These are phyloP conservation scores for Xylaria palmicola DNA, from an alignment of 495 filamentous ascomycete species.

Conservation along the genomic window DNA sequence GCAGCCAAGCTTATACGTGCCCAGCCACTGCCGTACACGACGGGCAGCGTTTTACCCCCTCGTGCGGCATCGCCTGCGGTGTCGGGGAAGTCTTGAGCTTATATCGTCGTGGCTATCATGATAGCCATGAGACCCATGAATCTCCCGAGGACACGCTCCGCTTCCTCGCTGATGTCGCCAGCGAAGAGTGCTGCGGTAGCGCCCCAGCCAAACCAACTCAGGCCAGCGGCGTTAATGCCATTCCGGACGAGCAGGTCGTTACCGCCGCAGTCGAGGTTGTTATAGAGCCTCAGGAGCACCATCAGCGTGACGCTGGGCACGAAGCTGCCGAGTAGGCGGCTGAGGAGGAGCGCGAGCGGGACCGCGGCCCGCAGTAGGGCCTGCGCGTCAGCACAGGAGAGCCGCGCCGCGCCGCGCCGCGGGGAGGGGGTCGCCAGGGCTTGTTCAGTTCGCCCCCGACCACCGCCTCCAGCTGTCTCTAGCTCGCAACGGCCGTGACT, in stretches of 20 bases:
- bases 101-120: slow-evolving; percentile 45
- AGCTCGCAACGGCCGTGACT: slow-evolving; percentile 36
- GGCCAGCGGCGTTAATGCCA: slow-evolving; percentile 31
- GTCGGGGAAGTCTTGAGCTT: slow-evolving; percentile 48
- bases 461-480: slow-evolving; percentile 26
- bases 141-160: slow-evolving; percentile 17
- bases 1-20: slow-evolving; percentile 38
- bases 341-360: slow-evolving; percentile 12
- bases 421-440: slow-evolving; percentile 39
- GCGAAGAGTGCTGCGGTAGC: slow-evolving; percentile 7
- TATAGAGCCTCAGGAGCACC: slow-evolving; percentile 33
- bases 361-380: not conserved
- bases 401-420: no score
- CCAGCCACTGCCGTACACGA: slow-evolving; percentile 39
- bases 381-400: slow-evolving; percentile 22
- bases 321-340: slow-evolving; percentile 18
- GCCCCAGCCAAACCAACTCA: slow-evolving; percentile 31
- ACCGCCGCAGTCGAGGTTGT: slow-evolving; percentile 32
- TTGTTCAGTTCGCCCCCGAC: slow-evolving; percentile 38
- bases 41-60: slow-evolving; percentile 38
- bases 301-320: slow-evolving; percentile 27
- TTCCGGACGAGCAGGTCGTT: slow-evolving; percentile 27
- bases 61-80: slow-evolving; percentile 40
- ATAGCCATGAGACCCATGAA: slow-evolving; percentile 42
- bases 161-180: not conserved